Percentiles rank a stretch among this genome's conserved stretches.
These are phyloP conservation scores for Mercurialis annua DNA, from an alignment of 345 rosid species.

Conservation along the genomic window DNA sequence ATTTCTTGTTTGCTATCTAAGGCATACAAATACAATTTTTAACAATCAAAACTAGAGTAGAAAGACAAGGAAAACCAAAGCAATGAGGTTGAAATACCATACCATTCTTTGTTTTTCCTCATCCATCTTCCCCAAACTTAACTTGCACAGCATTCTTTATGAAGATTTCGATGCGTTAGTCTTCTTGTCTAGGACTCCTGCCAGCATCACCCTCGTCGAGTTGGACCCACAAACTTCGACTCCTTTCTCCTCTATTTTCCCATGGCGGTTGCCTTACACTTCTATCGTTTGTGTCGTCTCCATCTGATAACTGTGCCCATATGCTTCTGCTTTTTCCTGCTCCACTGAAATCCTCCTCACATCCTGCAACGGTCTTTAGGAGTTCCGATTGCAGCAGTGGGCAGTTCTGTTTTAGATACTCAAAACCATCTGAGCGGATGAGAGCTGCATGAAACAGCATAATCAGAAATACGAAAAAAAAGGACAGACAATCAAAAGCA, in stretches of 20 bases:
- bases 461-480: not conserved
- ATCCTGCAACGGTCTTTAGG: slow-evolving; percentile 69
- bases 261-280: slow-evolving; percentile 51
- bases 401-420: slow-evolving; percentile 60
- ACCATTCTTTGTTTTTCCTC: not conserved
- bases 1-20: not conserved
- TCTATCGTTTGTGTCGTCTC: slow-evolving; percentile 56
- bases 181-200: slow-evolving; percentile 43
- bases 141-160: not conserved
- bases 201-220: slow-evolving; percentile 46
- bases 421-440: slow-evolving; percentile 69
- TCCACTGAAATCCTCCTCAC: slow-evolving; percentile 57
- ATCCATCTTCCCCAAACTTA: not conserved
- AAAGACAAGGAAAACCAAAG: not conserved
- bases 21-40: not conserved
- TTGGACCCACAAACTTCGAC: slow-evolving; percentile 58
- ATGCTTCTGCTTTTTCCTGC: slow-evolving; percentile 62
- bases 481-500: not conserved
- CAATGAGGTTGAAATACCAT: not conserved
- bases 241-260: slow-evolving; percentile 71
- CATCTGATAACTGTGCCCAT: slow-evolving; percentile 68
- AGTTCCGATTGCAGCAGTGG: slow-evolving; percentile 68
- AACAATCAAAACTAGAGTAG: not conserved
- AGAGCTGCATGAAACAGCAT: slow-evolving; percentile 47
- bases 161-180: not conserved